Percentiles rank a stretch among this genome's conserved stretches.
phyloP scores from a whole-genome alignment of 352 stramenopile species.

The Lagenidium sp. region DNA sequence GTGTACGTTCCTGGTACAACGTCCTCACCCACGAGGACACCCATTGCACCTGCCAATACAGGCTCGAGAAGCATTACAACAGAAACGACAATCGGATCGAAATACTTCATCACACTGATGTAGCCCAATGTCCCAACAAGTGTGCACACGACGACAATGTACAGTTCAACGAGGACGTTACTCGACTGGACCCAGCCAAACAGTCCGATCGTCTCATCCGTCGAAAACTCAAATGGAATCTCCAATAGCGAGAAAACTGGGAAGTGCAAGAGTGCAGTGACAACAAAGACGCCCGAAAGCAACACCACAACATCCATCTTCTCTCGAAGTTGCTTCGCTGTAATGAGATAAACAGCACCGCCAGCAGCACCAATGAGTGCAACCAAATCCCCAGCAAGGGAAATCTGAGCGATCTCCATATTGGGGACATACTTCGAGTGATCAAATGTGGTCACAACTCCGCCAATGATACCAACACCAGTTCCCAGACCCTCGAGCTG shows the following conservation, averaged over 20 bases:
- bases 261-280: slow-evolving; percentile 58
- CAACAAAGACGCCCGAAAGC: slow-evolving; percentile 56
- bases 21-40: slow-evolving; percentile 61
- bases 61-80: slow-evolving; percentile 88
- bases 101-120: slow-evolving; percentile 88
- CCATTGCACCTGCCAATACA: slow-evolving; percentile 66
- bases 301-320: slow-evolving; percentile 60
- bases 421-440: slow-evolving; percentile 13
- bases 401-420: slow-evolving; percentile 28
- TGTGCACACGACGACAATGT: slow-evolving; percentile 83
- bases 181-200: slow-evolving; percentile 80
- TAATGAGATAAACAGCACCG: slow-evolving; percentile 67
- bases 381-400: slow-evolving; percentile 61
- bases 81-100: slow-evolving; percentile 83
- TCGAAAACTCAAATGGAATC: slow-evolving; percentile 62
- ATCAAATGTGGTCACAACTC: slow-evolving; percentile 65
- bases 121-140: slow-evolving; percentile 82
- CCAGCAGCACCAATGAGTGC: slow-evolving; percentile 62
- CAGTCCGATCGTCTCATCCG: slow-evolving; percentile 57
- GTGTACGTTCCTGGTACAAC: slow-evolving; percentile 67
- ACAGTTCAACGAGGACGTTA: slow-evolving; percentile 63
- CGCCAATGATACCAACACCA: slow-evolving; percentile 67
- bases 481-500: slow-evolving; percentile 72
- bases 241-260: slow-evolving; percentile 50
- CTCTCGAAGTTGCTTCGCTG: slow-evolving; percentile 55